Conservation (phyloP, 768 basidiomycete species). For the Fibroporia radiculosa region DNA sequence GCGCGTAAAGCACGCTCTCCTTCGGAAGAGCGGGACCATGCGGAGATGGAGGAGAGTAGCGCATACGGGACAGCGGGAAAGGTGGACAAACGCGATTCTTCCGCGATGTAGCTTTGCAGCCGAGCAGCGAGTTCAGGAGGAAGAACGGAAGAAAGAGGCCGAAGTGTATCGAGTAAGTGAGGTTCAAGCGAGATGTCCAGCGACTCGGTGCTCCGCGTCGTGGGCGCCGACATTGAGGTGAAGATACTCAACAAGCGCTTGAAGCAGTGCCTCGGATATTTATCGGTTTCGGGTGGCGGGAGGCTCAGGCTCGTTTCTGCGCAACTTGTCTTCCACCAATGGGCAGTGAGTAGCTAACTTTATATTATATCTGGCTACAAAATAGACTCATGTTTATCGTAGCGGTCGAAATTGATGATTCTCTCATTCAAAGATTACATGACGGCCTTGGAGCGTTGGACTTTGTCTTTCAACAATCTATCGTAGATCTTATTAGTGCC, state of each 20-base stretch:
- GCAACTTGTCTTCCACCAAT: too few relatives aligned
- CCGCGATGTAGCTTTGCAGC: constrained; percentile 1
- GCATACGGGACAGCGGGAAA: constrained; percentile 47
- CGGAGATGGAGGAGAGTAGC: constrained; percentile 49
- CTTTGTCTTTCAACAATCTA: constrained; percentile 16
- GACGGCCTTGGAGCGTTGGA: constrained; percentile 36
- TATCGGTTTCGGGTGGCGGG: too few relatives aligned
- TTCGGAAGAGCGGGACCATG: constrained; percentile 55
- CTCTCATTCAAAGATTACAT: constrained; percentile 26
- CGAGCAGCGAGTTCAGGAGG: constrained; percentile 4
- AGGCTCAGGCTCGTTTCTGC: too few relatives aligned
- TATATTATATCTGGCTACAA: too few relatives aligned
- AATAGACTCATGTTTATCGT: too few relatives aligned
- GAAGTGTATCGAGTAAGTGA: background rate
- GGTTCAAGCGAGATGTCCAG: background rate
- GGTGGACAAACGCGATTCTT: background rate
- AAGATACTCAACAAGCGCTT: too few relatives aligned
- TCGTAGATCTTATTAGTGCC: constrained; percentile 20
- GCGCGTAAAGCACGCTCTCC: constrained; percentile 31
- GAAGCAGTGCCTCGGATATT: too few relatives aligned
- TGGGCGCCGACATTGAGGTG: background rate
- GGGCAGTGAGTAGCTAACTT: too few relatives aligned
- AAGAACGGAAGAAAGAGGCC: background rate
- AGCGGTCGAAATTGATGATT: too few relatives aligned
- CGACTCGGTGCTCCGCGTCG: background rate